Conservation (phyloP, 1,139 yeast species). For the Schizosaccharomyces versatilis region DNA sequence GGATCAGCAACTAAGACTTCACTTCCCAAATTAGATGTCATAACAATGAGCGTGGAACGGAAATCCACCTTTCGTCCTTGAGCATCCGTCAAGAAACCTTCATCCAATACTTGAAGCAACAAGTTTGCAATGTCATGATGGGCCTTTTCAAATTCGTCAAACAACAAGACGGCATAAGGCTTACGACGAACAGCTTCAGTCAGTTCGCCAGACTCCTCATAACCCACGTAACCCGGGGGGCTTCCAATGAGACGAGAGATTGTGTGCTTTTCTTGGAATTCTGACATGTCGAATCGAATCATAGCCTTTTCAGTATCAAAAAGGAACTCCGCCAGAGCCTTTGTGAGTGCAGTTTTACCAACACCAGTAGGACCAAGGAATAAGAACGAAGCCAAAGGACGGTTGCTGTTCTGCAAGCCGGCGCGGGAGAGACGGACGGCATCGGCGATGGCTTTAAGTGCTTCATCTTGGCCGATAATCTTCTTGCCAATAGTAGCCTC, state of each 20-base stretch:
- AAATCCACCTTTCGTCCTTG: conserved; percentile 88
- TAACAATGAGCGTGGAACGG: conserved; percentile 82
- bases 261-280: conserved; percentile 84
- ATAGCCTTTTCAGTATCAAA: conserved; percentile 76
- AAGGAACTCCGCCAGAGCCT: conserved; percentile 71
- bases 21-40: conserved; percentile 94
- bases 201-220: conserved; percentile 78
- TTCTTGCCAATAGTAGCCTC: conserved; percentile 51
- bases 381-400: conserved; percentile 91
- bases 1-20: conserved; percentile 50
- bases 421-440: conserved; percentile 93
- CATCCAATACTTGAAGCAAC: conserved; percentile 76
- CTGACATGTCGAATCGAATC: conserved; percentile 88
- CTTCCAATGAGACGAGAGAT: conserved; percentile 83
- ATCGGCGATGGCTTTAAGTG: conserved; percentile 68
- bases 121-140: conserved; percentile 83
- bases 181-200: conserved; percentile 90
- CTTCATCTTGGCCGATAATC: conserved; percentile 91
- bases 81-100: conserved; percentile 80
- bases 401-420: conserved; percentile 74
- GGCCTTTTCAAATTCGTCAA: conserved; percentile 93
- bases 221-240: conserved; percentile 94
- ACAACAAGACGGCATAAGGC: conserved; percentile 77
- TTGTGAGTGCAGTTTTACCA: conserved; percentile 88
- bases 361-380: conserved; percentile 96